These are phyloP conservation scores for Wallacemonas sp. DNA, from an alignment of 208 protist genomes.

Conservation along the genomic window DNA sequence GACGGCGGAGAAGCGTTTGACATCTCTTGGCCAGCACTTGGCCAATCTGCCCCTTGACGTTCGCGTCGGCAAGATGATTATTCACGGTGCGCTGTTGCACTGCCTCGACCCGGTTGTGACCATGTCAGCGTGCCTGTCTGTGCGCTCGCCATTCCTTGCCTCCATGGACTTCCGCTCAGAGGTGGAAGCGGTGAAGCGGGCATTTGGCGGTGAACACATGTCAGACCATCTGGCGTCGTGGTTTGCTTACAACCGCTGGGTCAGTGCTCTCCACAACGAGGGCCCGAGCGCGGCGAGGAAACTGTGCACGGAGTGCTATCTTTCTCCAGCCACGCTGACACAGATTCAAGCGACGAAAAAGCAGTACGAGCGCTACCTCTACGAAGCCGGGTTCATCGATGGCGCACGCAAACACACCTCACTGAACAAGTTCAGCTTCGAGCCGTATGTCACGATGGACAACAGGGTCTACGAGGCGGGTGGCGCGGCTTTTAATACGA, in stretches of 20 bases:
- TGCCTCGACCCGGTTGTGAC: constrained; percentile 97
- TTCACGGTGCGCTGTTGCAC: constrained; percentile 93
- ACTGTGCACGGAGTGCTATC: constrained; percentile 81
- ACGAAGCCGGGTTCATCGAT: constrained; percentile 88
- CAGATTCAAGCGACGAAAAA: constrained; percentile 91
- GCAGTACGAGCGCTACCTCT: constrained; percentile 93
- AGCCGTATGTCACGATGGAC: constrained; percentile 68
- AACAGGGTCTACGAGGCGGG: constrained; percentile 81
- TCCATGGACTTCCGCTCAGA: constrained; percentile 89
- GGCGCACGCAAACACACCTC: constrained; percentile 24
- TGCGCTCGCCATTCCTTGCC: constrained; percentile 90
- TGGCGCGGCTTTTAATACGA: constrained; percentile 80
- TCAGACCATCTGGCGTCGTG: constrained; percentile 90
- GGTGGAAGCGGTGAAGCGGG: constrained; percentile 76
- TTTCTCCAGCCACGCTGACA: constrained; percentile 71
- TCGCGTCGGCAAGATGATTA: constrained; percentile 94
- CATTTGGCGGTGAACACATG: constrained; percentile 66
- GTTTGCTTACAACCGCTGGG: constrained; percentile 89
- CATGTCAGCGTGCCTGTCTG: constrained; percentile 91
- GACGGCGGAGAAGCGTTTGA: constrained; percentile 81
- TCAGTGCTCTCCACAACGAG: constrained; percentile 37
- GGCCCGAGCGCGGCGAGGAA: constrained; percentile 52
- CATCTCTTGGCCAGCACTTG: constrained; percentile 89
- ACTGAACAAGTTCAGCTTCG: constrained; percentile 54
- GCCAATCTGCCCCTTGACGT: constrained; percentile 92